phyloP scores from a whole-genome alignment of 441 rosid genomes.

The California macrophylla region DNA sequence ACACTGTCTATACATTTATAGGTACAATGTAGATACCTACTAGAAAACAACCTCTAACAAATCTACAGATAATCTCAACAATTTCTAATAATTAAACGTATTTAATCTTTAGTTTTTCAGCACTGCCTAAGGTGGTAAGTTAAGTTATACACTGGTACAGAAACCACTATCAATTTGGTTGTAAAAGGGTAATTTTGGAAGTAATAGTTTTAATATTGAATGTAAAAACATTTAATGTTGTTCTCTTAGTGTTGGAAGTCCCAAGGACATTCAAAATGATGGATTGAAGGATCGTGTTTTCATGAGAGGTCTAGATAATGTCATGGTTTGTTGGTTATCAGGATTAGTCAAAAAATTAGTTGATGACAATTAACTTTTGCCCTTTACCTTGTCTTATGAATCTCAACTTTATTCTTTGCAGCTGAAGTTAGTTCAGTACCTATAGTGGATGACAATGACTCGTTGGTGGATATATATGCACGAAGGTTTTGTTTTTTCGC shows the following conservation, averaged over 20 bases:
- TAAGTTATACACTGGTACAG: not conserved
- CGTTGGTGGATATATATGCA: constrained; percentile 80
- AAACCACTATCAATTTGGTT: not conserved
- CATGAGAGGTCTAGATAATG: not conserved
- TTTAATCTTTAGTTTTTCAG: not conserved
- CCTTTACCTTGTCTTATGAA: constrained; percentile 1
- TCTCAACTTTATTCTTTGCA: constrained; percentile 24
- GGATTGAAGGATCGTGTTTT: not conserved
- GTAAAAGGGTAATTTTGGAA: not conserved
- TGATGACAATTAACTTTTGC: not conserved
- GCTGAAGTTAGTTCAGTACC: constrained; percentile 95
- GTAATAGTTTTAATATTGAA: not conserved
- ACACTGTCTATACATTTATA: too few species aligned
- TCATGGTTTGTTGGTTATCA: not conserved
- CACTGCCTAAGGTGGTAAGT: not conserved
- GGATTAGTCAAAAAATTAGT: not conserved
- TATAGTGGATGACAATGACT: constrained; percentile 87
- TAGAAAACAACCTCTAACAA: too few species aligned
- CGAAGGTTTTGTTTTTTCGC: constrained; percentile 48
- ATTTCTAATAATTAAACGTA: not conserved
- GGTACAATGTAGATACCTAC: too few species aligned
- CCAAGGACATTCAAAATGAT: not conserved
- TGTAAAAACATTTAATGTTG: not conserved
- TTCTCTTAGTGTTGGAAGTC: not conserved
- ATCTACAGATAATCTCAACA: too few species aligned